Base-by-base conservation (phyloP, 2,329 filamentous ascomycete species). In the Rasamsonia emersonii region DNA sequence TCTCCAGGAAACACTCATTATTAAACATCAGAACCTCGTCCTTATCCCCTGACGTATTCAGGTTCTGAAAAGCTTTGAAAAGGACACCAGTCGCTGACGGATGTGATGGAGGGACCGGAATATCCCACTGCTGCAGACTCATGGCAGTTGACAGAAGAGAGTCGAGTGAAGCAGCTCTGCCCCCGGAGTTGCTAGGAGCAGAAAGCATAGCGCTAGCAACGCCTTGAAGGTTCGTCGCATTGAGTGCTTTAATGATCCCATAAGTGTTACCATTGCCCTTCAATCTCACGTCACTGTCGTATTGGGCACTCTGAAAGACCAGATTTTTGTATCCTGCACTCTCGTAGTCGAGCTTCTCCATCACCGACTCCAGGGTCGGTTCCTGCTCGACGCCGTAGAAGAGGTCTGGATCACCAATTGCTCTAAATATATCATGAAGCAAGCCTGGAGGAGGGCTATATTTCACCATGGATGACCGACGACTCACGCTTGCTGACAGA, bases 351-450 rank as follows among this genome's bases (percentile, higher is more conserved):
- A 96, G 70, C 7, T 84, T 79, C 30, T 81, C 75, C 37, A 96
- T 67, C 1, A 96, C 81, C 8, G 81, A 85, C 10, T 73, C 68
- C 10, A 98, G 62, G 36, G 78, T 86, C 5, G 86, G 74, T 24
- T 75, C 75, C 55, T 93, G 82, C 24, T 84, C 75, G 5, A 95
- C 71, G 3, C 91, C 93, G 51, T 98, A 98, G 55, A 93, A 98
- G 1, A 86, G 81, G 55, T 99, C 91, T 2, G 88, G 89, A 49
- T 99, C 93, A 50, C 95, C 88, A 28, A 98, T 82, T 39, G 85
- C 89, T 51, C 85, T 82, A 54, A 91, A 98, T 3, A 98, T 88
- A 1, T 73, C 67, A 26, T 94, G 69, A 9, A 96, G 65, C 1
- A 93, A 68, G 18, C 83, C 75, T 3, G 73, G 70, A 5, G 83